Base-by-base conservation (phyloP, 495 filamentous ascomycete genomes). In the Penicillium simplicissimum region DNA sequence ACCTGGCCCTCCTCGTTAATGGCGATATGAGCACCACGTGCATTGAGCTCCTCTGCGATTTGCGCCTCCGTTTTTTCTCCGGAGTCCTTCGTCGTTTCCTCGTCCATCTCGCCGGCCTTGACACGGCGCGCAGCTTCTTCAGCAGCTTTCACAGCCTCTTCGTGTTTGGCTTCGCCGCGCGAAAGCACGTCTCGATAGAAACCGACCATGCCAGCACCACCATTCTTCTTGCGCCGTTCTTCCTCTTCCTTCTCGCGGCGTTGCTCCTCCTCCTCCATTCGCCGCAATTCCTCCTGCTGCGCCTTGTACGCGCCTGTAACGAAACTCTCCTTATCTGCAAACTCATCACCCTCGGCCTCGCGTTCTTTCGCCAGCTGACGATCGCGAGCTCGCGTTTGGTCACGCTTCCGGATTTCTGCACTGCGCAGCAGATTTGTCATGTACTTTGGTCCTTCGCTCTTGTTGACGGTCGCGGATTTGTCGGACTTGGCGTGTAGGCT, bases 1-100 rank as follows among this genome's bases (percentile, higher is more conserved):
- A 98, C 88, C 68, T 96, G 87, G 0, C 96, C 95, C 49, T 98
- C 95, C 62, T 98, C 95, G 67, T 97, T 98, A 65, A 96, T 74
- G 14, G 86, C 81, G 60, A 97, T 83, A 14, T 82, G 79, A 6
- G 85, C 86, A 2, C 90, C 93, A 53, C 71, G 75, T 25, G 85
- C 82, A 63, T 90, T 90, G 62, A 95, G 82, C 65, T 96, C 89
- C 49, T 80, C 82, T 3, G 91, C 90, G 25, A 88, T 62, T 43
- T 96, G 87, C 10, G 84, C 85, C 48, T 88, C 90, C 1, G 84
- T 84, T 76, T 92, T 91, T 51, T 83, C 82, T 58, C 84, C 78
- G 3, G 69, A 69, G 8, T 77, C 71, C 33, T 76, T 71, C 8
- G 64, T 66, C 8, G 54, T 63, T 8, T 72, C 69, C 14, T 67